Evolutionary conservation across 768 basidiomycete genomes (phyloP), one percentile per base, ranked within the genome.

Genomic region (Termitomyces sp.): DNA sequence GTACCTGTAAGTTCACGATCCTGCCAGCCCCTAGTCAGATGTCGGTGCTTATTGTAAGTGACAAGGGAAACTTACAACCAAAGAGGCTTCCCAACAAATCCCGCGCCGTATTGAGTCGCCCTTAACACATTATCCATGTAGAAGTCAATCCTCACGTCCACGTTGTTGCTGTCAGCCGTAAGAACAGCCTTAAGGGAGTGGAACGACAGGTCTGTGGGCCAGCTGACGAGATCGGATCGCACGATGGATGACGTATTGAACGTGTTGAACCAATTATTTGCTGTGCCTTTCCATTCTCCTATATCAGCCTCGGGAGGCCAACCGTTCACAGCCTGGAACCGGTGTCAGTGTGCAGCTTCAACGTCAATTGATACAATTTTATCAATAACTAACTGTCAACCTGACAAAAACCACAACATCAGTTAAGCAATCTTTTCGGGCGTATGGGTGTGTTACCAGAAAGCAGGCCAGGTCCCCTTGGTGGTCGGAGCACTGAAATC

Each of bases 221-320:
- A 80, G 54, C 65, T 57, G 48, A 79, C 75, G 56, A 78, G 70
- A 58, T 74, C 71, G 46, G 77, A 77, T 45, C 71, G 69, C 36
- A 79, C 79, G 48, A 75, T 64, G 9, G 75, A 75, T 7, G 79
- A 79, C 3, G 78, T 80, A 64, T 79, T 80, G 69, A 80, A 80
- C 1, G 78, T 80, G 64, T 80, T 74, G 64, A 66, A 78, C 79
- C 79, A 80, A 62, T 76, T 79, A 60, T 78, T 68, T 33, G 69
- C 67, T 9, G 78, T 79, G 35, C 79, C 78, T 68, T 79, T 80
- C 79, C 79, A 79, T 69, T 80, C 79, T 9, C 76, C 78, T 35
- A 79, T 76, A 60, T 79, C 78, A 7, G 69, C 62, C 65, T 80
- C 79, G 3, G 79, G 79, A 13, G 78, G 79, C 78, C 79, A 79